Percentiles rank a stretch among this genome's conserved stretches.
These are phyloP conservation scores for Pseudozyma flocculosa DNA, from an alignment of 1,284 basidiomycete genomes.

Conservation along the genomic window DNA sequence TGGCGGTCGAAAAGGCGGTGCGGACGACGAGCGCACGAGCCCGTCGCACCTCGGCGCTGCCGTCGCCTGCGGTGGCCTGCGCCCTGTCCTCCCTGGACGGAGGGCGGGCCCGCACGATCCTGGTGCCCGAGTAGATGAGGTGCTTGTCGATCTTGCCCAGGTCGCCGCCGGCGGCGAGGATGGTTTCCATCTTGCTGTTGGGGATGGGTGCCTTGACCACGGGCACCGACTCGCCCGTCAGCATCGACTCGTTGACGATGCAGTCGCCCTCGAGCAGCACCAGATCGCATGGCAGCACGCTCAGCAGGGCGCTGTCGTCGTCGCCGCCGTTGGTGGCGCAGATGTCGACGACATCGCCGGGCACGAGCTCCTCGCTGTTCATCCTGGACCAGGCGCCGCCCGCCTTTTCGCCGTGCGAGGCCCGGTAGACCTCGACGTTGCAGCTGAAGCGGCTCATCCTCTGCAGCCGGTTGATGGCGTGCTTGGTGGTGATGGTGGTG, in stretches of 20 bases:
- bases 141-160: constrained; percentile 18
- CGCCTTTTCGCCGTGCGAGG: constrained; percentile 7
- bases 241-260: constrained; percentile 36
- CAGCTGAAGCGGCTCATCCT: constrained; percentile 36
- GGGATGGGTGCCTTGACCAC: constrained; percentile 19
- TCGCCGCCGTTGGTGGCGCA: neutral
- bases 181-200: neutral
- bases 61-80: too few relatives aligned
- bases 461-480: constrained; percentile 24
- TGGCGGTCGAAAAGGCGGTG: constrained; percentile 34
- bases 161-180: constrained; percentile 3
- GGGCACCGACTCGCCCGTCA: constrained; percentile 38
- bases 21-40: constrained; percentile 14
- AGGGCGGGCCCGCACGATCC: constrained; percentile 14
- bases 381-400: constrained; percentile 2
- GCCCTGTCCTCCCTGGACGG: neutral
- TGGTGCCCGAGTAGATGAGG: constrained; percentile 33
- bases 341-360: constrained; percentile 36
- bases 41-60: neutral
- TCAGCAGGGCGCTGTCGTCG: constrained; percentile 7
- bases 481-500: constrained; percentile 33
- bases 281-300: constrained; percentile 24
- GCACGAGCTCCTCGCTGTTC: constrained; percentile 30
- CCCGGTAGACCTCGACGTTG: constrained; percentile 15
- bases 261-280: constrained; percentile 29